Percentiles rank a stretch among this genome's conserved stretches.
Evolutionary conservation across 2,329 filamentous ascomycete genomes (phyloP).

Genomic region (Scedosporium aurantiacum): DNA sequence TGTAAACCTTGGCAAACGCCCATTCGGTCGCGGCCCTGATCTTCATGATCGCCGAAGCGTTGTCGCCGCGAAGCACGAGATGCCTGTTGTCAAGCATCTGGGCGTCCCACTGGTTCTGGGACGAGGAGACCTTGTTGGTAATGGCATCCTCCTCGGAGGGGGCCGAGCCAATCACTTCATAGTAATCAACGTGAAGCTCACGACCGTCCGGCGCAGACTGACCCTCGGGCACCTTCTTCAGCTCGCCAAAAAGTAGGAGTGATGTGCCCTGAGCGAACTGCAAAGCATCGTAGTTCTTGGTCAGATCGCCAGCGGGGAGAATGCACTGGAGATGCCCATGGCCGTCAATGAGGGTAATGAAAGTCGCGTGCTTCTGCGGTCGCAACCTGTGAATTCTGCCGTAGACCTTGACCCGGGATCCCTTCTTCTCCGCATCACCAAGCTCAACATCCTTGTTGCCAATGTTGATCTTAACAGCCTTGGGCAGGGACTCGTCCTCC

Average conservation of each 20-base stretch:
- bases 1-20: constrained; percentile 70
- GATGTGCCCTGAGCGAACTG: constrained; percentile 82
- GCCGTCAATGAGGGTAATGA: constrained; percentile 77
- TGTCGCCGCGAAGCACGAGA: constrained; percentile 74
- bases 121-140: constrained; percentile 57
- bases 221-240: constrained; percentile 68
- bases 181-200: constrained; percentile 86
- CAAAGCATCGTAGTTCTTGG: constrained; percentile 84
- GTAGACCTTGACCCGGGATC: constrained; percentile 66
- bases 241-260: constrained; percentile 71
- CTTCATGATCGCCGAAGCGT: constrained; percentile 74
- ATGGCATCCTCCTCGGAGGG: constrained; percentile 84
- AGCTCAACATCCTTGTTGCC: constrained; percentile 55
- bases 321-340: constrained; percentile 73
- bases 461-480: constrained; percentile 65
- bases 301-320: constrained; percentile 62
- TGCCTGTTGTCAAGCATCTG: constrained; percentile 70
- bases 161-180: constrained; percentile 65
- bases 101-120: constrained; percentile 44
- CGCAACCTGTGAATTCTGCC: constrained; percentile 76
- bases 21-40: constrained; percentile 71
- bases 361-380: constrained; percentile 73
- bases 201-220: constrained; percentile 72
- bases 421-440: constrained; percentile 47
- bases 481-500: constrained; percentile 63